Percentiles rank a stretch among this genome's conserved stretches.
Conservation (phyloP, 805 yeast species). For the Candida sonorensis region DNA sequence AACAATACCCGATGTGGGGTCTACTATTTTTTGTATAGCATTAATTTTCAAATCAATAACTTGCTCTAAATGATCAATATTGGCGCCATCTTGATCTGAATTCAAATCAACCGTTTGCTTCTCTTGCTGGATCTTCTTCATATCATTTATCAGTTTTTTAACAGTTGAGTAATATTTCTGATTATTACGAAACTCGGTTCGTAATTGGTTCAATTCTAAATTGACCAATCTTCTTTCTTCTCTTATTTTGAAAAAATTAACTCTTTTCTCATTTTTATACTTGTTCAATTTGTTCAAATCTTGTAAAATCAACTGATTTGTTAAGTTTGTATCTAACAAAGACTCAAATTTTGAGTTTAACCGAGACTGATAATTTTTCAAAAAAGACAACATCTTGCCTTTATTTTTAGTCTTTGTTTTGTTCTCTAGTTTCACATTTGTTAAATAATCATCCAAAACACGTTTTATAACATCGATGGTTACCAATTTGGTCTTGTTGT, state of each 20-base stretch:
- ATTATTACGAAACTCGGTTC: slow-evolving; percentile 10
- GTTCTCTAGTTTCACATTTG: too few relatives aligned
- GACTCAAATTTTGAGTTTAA: slow-evolving; percentile 24
- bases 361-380: slow-evolving; percentile 16
- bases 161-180: slow-evolving; percentile 11
- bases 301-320: slow-evolving; percentile 26
- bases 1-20: slow-evolving; percentile 21
- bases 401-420: too few relatives aligned
- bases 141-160: slow-evolving; percentile 10
- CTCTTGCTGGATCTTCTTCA: slow-evolving; percentile 6
- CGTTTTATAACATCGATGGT: slow-evolving; percentile 29
- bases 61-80: slow-evolving; percentile 1
- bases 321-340: slow-evolving; percentile 29
- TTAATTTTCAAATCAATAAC: slow-evolving; percentile 12
- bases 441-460: slow-evolving; percentile 23
- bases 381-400: too few relatives aligned
- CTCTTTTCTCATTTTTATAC: slow-evolving; percentile 25
- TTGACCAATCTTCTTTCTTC: slow-evolving; percentile 18
- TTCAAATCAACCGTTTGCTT: neutral
- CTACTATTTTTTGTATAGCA: slow-evolving; percentile 12
- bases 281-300: slow-evolving; percentile 24
- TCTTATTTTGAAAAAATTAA: slow-evolving; percentile 23
- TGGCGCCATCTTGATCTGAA: slow-evolving; percentile 2
- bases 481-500: slow-evolving; percentile 22
- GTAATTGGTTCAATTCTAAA: slow-evolving; percentile 13